Evolutionary conservation across 768 basidiomycete species (phyloP).

Genomic region (Macrolepiota fuliginosa): DNA sequence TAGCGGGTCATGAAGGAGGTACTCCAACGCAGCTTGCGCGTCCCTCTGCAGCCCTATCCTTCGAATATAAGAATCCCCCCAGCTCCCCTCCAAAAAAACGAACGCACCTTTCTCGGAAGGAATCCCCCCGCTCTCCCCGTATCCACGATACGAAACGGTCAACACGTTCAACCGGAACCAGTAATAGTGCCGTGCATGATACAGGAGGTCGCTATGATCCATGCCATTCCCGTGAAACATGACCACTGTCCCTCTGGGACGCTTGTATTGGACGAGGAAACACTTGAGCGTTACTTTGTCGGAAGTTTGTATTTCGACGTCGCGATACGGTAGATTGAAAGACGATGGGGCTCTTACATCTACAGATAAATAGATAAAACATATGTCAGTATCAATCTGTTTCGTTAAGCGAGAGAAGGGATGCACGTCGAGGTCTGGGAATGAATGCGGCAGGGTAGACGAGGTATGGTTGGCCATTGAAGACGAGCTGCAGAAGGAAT

Average conservation of each 20-base stretch:
- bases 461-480: constrained; percentile 13
- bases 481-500: background rate
- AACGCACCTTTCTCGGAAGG: constrained; percentile 73
- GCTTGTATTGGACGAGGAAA: constrained; percentile 11
- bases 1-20: constrained; percentile 51
- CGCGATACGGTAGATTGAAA: constrained; percentile 3
- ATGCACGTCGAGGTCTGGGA: constrained; percentile 11
- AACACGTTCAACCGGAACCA: constrained; percentile 80
- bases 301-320: constrained; percentile 12
- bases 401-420: background rate
- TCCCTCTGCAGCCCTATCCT: constrained; percentile 67
- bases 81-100: background rate
- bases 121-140: constrained; percentile 73
- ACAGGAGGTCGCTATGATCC: constrained; percentile 72
- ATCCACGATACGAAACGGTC: constrained; percentile 89
- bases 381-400: background rate
- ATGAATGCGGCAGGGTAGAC: constrained; percentile 14
- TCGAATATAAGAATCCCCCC: background rate
- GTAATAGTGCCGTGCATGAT: constrained; percentile 64
- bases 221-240: constrained; percentile 87
- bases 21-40: constrained; percentile 76
- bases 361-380: background rate
- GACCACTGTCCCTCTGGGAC: constrained; percentile 60
- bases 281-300: constrained; percentile 12
- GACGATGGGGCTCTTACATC: constrained; percentile 7